Percentiles rank a stretch among this genome's conserved stretches.
Evolutionary conservation across 225 moss, liverwort and hornwort species (phyloP).

Genomic region (Straminergon stramineum): DNA sequence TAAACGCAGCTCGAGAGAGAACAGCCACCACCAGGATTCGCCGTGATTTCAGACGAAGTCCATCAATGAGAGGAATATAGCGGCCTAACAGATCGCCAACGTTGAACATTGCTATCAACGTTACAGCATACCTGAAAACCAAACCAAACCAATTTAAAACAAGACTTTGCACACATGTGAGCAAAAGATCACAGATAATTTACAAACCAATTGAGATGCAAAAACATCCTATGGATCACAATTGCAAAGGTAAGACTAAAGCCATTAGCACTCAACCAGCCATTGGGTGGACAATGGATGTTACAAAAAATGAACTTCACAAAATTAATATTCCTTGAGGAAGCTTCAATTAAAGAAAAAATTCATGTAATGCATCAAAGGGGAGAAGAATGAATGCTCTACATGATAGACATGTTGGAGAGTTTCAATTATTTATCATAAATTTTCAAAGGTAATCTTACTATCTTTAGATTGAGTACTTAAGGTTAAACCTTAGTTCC

Average conservation of each 20-base stretch:
- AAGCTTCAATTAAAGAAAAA: not conserved
- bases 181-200: not conserved
- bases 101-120: constrained; percentile 75
- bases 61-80: constrained; percentile 39
- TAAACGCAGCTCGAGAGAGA: constrained; percentile 37
- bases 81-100: constrained; percentile 79
- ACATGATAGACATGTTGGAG: not conserved
- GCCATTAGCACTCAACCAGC: not conserved
- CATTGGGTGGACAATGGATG: not conserved
- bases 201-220: not conserved
- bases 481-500: not conserved
- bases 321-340: too few relatives aligned
- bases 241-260: not conserved
- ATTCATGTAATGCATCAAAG: not conserved
- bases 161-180: not conserved
- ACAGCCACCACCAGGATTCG: constrained; percentile 25
- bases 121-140: constrained; percentile 58
- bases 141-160: not conserved
- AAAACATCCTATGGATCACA: not conserved
- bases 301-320: not conserved
- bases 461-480: not conserved
- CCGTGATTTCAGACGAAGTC: constrained; percentile 38
- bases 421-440: not conserved
- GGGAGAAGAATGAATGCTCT: not conserved
- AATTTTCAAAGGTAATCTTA: not conserved